These are phyloP conservation scores for Candida oleophila DNA, from an alignment of 805 yeast species.

Conservation along the genomic window DNA sequence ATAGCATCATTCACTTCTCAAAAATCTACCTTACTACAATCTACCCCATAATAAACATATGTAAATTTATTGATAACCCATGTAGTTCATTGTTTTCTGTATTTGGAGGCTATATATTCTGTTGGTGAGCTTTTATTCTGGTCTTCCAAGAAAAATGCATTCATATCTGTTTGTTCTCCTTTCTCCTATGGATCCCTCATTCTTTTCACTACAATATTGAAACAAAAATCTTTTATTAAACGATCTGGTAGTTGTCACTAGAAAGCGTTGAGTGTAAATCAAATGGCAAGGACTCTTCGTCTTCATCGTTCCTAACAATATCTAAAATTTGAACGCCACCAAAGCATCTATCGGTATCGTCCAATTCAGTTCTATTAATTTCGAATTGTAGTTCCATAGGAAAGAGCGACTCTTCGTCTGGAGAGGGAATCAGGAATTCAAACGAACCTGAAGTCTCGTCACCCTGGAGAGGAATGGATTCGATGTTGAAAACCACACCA, in stretches of 20 bases:
- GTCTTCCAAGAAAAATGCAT: no score
- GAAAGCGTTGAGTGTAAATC: constrained; percentile 58
- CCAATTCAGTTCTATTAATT: constrained; percentile 42
- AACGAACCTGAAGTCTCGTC: constrained; percentile 60
- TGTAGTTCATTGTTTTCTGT: no score
- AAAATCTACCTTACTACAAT: no score
- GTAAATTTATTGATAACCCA: no score
- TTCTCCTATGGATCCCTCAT: constrained; percentile 10
- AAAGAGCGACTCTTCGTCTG: constrained; percentile 80
- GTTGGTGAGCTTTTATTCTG: no score
- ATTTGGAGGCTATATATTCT: no score
- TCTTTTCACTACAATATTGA: neutral
- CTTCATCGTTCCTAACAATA: constrained; percentile 51
- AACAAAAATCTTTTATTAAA: constrained; percentile 19
- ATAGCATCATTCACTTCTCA: no score
- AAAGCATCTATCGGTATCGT: constrained; percentile 45
- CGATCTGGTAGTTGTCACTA: constrained; percentile 60
- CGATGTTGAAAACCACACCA: constrained; percentile 68
- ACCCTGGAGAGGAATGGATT: constrained; percentile 49
- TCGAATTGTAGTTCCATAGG: constrained; percentile 77
- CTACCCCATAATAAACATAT: no score
- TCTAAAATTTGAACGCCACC: constrained; percentile 66
- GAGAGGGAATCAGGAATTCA: constrained; percentile 74
- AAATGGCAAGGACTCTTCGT: constrained; percentile 62
- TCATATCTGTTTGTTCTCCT: no score